Evolutionary conservation across 208 protist species (phyloP), one percentile per base, ranked within the genome.

Genomic region (Trypanosoma theileri): DNA sequence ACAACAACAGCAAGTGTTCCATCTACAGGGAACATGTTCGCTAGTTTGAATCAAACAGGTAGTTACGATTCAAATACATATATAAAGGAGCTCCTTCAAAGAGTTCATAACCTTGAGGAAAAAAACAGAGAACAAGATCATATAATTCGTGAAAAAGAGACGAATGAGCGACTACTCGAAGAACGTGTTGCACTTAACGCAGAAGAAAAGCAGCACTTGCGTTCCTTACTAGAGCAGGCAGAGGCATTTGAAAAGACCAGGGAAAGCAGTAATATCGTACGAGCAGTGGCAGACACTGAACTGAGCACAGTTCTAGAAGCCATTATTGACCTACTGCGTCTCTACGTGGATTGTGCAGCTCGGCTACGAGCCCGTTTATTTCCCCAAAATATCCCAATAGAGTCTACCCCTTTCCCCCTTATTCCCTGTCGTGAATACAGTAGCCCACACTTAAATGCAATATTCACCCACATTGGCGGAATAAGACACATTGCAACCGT

Each of bases 391-490:
- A n/a, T 44, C 6, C 13, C 22, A 9, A 44, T 19, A 16, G 45
- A 77, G 8, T 26, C 58, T 16, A 16, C 41, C 9, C 19, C 66
- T 12, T 51, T 71, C 3, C 72, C 72, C 3, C 13, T 64, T 28
- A 26, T 72, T 21, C 64, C 72, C 0, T 64, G 65, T 28, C 22
- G 44, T n/a, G 50, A 77, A 26, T 65, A 68, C 66, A 52, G 7
- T 13, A 51, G 65, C 44, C 59, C 69, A 40, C 48, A 65, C 22
- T 51, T 81, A 22, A 56, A 76, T 60, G 58, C 73, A 19, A 61
- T 81, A 17, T 62, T 77, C 16, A 71, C 51, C 28, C 45, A 70
- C 31, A 42, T 81, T 28, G 62, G 65, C n/a, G 65, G 65, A 17
- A 62, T 76, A 11, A 35, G 69, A n/a, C 46, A 77, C 60, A 62